These are phyloP conservation scores for Ophiostoma quercus DNA, from an alignment of 2,329 filamentous ascomycete genomes.

Conservation along the genomic window DNA sequence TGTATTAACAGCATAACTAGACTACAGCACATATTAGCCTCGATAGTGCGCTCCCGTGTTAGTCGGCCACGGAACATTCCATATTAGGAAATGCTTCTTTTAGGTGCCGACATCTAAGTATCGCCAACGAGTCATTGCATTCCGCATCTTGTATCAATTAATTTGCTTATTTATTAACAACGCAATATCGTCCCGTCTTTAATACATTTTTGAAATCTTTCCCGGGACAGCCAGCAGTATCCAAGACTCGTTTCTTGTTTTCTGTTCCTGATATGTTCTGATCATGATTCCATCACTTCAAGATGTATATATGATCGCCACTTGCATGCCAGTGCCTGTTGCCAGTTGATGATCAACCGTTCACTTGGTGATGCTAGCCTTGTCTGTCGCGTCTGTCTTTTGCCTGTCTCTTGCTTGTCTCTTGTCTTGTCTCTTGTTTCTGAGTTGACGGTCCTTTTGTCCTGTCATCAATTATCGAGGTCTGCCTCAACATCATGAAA, in stretches of 20 bases:
- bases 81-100: not conserved
- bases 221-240: too few species aligned
- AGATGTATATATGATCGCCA: conserved; percentile 5
- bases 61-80: not conserved
- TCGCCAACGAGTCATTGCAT: not conserved
- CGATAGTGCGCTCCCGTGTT: not conserved
- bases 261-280: not conserved
- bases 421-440: too few species aligned
- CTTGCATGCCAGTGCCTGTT: conserved; percentile 3
- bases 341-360: not conserved
- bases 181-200: not conserved
- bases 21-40: not conserved
- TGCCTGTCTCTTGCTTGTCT: too few species aligned
- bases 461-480: too few species aligned
- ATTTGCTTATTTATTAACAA: not conserved
- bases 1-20: not conserved
- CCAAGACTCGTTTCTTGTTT: not conserved
- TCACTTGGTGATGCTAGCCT: conserved; percentile 5
- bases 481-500: not conserved
- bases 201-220: not conserved
- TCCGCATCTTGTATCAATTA: not conserved
- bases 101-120: not conserved
- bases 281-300: not conserved
- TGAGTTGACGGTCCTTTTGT: too few species aligned
- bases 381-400: not conserved